Conservation (phyloP, 2,329 filamentous ascomycete species). For the Epichloe gansuensis region DNA sequence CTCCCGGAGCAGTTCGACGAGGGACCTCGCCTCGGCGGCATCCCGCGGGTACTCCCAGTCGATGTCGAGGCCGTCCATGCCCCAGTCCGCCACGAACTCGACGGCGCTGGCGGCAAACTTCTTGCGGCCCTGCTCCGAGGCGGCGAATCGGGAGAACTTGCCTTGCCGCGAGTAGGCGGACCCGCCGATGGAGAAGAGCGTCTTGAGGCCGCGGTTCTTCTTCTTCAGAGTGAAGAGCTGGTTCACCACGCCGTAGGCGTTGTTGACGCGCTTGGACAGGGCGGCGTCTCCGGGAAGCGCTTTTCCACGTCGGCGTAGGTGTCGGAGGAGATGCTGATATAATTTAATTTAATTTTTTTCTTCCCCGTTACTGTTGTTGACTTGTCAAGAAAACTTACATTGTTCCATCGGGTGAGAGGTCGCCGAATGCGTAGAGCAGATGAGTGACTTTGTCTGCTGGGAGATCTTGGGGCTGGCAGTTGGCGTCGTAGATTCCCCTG, state of each 20-base stretch:
- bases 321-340: conserved; percentile 17
- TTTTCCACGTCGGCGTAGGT: conserved; percentile 44
- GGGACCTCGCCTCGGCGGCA: conserved; percentile 26
- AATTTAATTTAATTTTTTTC: neutral
- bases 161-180: conserved; percentile 55
- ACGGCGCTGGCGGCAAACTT: conserved; percentile 59
- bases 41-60: conserved; percentile 43
- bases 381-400: conserved; percentile 25
- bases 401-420: conserved; percentile 32
- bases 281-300: conserved; percentile 50
- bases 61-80: conserved; percentile 44
- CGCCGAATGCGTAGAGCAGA: conserved; percentile 49
- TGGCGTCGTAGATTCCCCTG: conserved; percentile 53
- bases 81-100: conserved; percentile 55
- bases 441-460: conserved; percentile 60
- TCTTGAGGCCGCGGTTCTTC: conserved; percentile 62
- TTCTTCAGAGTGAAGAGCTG: conserved; percentile 69
- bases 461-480: conserved; percentile 59
- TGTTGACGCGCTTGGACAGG: conserved; percentile 44
- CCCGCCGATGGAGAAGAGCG: conserved; percentile 70
- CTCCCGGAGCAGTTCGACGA: conserved; percentile 29
- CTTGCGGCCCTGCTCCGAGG: conserved; percentile 46
- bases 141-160: conserved; percentile 53
- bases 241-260: conserved; percentile 67
- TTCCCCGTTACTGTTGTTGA: neutral